Percentiles rank a stretch among this genome's conserved stretches.
These are phyloP conservation scores for Hortiboletus rubellus DNA, from an alignment of 1,284 basidiomycete species.

Conservation along the genomic window DNA sequence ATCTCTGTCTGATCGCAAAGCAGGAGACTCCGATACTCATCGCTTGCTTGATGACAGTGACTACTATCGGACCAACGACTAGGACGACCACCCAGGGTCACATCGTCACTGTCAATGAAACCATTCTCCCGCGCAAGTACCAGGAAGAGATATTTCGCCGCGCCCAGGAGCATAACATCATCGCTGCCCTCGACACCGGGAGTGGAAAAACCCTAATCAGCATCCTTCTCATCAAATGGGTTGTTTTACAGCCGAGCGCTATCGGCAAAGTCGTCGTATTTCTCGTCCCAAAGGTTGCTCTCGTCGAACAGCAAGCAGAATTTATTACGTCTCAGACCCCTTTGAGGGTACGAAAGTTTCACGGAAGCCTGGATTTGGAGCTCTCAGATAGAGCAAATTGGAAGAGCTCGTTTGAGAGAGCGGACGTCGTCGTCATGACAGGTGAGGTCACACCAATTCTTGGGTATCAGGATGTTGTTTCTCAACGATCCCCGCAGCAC, in stretches of 20 bases:
- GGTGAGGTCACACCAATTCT: slow-evolving; percentile 41
- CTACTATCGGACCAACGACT: slow-evolving; percentile 17
- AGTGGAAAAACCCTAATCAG: slow-evolving; percentile 84
- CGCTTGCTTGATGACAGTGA: slow-evolving; percentile 29
- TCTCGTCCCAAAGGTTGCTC: slow-evolving; percentile 76
- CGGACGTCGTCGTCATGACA: slow-evolving; percentile 83
- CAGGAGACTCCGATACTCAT: slow-evolving; percentile 16
- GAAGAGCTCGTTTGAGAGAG: slow-evolving; percentile 57
- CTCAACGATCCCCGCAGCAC: slow-evolving; percentile 48
- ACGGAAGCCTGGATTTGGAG: slow-evolving; percentile 68
- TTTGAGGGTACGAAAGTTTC: slow-evolving; percentile 63
- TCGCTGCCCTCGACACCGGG: slow-evolving; percentile 76
- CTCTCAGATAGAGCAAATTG: slow-evolving; percentile 66
- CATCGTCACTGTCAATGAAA: slow-evolving; percentile 32
- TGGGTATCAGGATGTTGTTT: not conserved
- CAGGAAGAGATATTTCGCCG: slow-evolving; percentile 75
- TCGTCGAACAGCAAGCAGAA: slow-evolving; percentile 77
- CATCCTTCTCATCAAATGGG: slow-evolving; percentile 75
- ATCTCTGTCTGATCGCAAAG: slow-evolving; percentile 13
- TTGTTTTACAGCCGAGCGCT: slow-evolving; percentile 49
- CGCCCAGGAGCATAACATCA: slow-evolving; percentile 71
- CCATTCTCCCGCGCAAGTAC: slow-evolving; percentile 53
- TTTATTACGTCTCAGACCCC: slow-evolving; percentile 67
- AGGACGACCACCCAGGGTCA: slow-evolving; percentile 27
- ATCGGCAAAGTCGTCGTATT: slow-evolving; percentile 62